Conservation (phyloP, 345 rosid genomes). For the Gossypium arboreum region DNA sequence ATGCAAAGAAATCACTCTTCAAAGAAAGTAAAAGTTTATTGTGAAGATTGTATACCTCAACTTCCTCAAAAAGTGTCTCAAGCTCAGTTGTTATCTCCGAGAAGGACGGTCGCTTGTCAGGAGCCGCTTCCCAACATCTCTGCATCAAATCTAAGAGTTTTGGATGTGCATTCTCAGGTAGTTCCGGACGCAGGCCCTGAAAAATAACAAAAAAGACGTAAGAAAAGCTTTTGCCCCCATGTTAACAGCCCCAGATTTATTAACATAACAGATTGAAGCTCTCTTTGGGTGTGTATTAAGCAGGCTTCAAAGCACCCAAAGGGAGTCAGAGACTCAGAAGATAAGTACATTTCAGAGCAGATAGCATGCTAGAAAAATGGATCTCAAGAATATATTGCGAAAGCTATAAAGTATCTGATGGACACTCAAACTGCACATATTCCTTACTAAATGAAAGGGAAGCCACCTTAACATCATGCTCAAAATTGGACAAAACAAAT, state of each 20-base stretch:
- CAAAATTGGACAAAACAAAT: background rate
- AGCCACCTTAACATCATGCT: background rate
- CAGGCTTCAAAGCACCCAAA: too few relatives aligned
- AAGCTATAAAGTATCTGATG: background rate
- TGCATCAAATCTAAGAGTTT: constrained; percentile 51
- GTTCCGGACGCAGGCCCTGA: constrained; percentile 68
- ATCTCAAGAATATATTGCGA: background rate
- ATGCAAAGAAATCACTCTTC: background rate
- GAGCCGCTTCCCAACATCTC: constrained; percentile 67
- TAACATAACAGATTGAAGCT: background rate
- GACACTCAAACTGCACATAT: background rate
- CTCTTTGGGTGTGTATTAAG: background rate
- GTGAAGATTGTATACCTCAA: constrained; percentile 32
- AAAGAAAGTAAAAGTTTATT: background rate
- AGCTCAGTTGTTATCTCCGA: constrained; percentile 48
- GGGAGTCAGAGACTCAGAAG: background rate
- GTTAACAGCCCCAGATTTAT: background rate
- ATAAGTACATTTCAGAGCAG: background rate
- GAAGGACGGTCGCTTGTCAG: constrained; percentile 51
- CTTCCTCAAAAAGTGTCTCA: constrained; percentile 44
- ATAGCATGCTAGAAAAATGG: background rate
- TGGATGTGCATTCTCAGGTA: constrained; percentile 52
- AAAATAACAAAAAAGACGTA: background rate
- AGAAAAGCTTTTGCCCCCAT: background rate
- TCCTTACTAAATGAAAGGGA: background rate